A percentile compares a stretch with the other conserved stretches of the same genome.
These are phyloP conservation scores for Podaxis rugospora DNA, from an alignment of 768 basidiomycete genomes.

Conservation along the genomic window DNA sequence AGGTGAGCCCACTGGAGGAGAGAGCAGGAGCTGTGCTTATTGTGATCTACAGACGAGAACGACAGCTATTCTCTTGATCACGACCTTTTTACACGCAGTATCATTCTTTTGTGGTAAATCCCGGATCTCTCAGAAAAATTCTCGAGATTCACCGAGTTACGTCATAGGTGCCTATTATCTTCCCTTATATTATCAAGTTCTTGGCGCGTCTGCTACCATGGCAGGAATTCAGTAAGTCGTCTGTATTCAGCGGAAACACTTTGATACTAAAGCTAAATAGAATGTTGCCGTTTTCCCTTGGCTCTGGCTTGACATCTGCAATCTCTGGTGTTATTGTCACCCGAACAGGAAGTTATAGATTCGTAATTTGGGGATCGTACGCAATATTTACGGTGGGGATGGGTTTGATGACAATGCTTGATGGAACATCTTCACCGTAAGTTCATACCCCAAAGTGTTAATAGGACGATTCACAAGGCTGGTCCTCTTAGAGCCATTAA, in stretches of 20 bases:
- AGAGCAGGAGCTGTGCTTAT: neutral
- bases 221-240: conserved; percentile 57
- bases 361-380: conserved; percentile 59
- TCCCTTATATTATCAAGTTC: conserved; percentile 74
- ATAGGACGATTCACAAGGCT: neutral
- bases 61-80: conserved; percentile 54
- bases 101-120: conserved; percentile 52
- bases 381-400: conserved; percentile 55
- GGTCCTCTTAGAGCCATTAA: conserved; percentile 49
- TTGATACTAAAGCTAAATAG: conserved; percentile 26
- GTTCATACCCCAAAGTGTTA: conserved; percentile 16
- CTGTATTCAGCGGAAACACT: neutral
- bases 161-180: conserved; percentile 55
- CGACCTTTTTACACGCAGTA: conserved; percentile 58
- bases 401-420: conserved; percentile 71
- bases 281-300: conserved; percentile 74
- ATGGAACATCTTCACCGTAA: conserved; percentile 49
- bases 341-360: conserved; percentile 53
- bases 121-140: neutral
- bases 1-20: conserved; percentile 30
- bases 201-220: conserved; percentile 69
- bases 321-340: conserved; percentile 55
- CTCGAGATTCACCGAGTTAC: neutral
- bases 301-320: conserved; percentile 48
- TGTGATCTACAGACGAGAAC: conserved; percentile 55